Evolutionary conservation across 306 rosid genomes (phyloP), one percentile per base, ranked within the genome.

Genomic region (Medicago arabica): DNA sequence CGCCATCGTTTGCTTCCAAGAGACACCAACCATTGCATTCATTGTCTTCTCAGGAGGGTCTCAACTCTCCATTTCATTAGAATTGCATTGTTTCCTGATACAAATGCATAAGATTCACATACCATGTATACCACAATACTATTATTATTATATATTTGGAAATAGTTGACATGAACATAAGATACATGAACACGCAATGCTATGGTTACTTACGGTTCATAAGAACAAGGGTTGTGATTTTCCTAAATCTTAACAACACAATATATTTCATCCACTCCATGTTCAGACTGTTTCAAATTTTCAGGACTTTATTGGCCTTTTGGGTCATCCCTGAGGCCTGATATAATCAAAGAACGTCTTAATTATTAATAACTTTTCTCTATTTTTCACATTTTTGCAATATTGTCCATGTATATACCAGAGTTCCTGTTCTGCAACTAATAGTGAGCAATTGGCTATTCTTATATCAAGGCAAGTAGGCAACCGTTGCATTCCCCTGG

Each of bases 41-140:
- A 7, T 55, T 91, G 86, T 91, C 97, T 71, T 83, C 78, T 57
- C 96, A 88, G 79, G 96, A 90, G 82, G 95, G 88, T 71, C 93
- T 94, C 79, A 85, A 86, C 84, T 94, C 98, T 46, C 98, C 97
- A 7, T 41, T 83, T 53, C 84, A 75, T 47, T 92, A 88, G 80
- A 78, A 81, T 8, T 61, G 75, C 76, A 31, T 40, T 55, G 58
- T 59, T 66, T 18, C 61, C 61, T 76, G 64, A 68, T 71, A 39
- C 71, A 23, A 49, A 66, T 34, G 46, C 25, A 65, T n/a, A 68
- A 21, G 28, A 49, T 58, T 51, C 71, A 41, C 68, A 75, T 39
- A 59, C 25, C 8, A 58, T 19, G 8, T 58, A 57, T 67, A 67
- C 69, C 0, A 31, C 1, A 65, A 67, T 15, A 38, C 47, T 34